Evolutionary conservation across 345 rosid genomes (phyloP).

Genomic region (Hypericum androsaemum): DNA sequence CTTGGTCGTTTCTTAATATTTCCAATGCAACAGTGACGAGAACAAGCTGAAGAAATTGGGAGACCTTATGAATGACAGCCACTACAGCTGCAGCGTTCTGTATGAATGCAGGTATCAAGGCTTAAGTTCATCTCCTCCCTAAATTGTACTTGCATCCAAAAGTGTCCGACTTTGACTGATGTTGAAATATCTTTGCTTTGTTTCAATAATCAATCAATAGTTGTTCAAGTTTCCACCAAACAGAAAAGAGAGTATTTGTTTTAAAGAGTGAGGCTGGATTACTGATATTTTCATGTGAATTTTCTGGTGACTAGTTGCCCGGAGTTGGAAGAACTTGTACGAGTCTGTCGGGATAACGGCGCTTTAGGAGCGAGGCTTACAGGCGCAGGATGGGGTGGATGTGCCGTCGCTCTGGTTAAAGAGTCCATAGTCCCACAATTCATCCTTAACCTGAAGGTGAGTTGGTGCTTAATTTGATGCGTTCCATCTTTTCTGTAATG

Average conservation of each 20-base stretch:
- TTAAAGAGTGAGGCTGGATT: too few species aligned
- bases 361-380: conserved; percentile 97
- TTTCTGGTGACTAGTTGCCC: conserved; percentile 48
- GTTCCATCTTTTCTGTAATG: not conserved
- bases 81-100: conserved; percentile 76
- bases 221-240: too few species aligned
- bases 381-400: conserved; percentile 99
- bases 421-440: conserved; percentile 71
- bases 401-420: conserved; percentile 82
- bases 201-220: too few species aligned
- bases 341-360: conserved; percentile 46
- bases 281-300: too few species aligned
- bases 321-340: conserved; percentile 90
- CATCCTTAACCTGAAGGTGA: conserved; percentile 74
- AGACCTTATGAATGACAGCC: conserved; percentile 90
- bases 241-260: too few species aligned
- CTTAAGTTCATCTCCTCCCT: not conserved
- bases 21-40: conserved; percentile 46
- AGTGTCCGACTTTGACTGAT: too few species aligned
- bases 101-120: conserved; percentile 83
- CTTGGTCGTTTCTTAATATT: too few species aligned
- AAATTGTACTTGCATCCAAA: not conserved
- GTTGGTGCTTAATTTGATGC: not conserved
- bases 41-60: conserved; percentile 82
- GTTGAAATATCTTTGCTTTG: too few species aligned